Conservation (phyloP, 2,329 filamentous ascomycete species). For the Neofusicoccum umdonicola region DNA sequence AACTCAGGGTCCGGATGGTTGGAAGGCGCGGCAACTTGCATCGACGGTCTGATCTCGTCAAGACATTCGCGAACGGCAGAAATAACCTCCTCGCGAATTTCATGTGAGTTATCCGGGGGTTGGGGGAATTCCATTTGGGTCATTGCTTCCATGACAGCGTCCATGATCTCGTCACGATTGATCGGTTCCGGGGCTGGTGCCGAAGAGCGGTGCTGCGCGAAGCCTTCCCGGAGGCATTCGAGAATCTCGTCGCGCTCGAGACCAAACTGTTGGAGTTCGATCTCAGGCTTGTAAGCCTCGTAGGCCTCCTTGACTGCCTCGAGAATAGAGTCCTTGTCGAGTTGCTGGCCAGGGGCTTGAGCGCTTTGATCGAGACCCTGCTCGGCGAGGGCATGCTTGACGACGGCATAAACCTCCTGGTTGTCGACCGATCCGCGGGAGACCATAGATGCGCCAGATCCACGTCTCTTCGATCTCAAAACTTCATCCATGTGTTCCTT, state of each 20-base stretch:
- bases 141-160: slow-evolving; percentile 80
- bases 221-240: slow-evolving; percentile 78
- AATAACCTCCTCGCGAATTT: slow-evolving; percentile 80
- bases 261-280: slow-evolving; percentile 85
- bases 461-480: slow-evolving; percentile 70
- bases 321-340: slow-evolving; percentile 77
- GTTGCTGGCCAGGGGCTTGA: slow-evolving; percentile 24
- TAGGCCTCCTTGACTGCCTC: slow-evolving; percentile 85
- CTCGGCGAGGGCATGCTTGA: slow-evolving; percentile 70
- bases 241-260: slow-evolving; percentile 88
- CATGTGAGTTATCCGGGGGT: slow-evolving; percentile 64
- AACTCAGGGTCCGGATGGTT: slow-evolving; percentile 42
- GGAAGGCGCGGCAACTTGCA: slow-evolving; percentile 38
- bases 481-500: slow-evolving; percentile 80
- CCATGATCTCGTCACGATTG: slow-evolving; percentile 79
- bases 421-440: slow-evolving; percentile 69
- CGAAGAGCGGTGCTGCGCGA: slow-evolving; percentile 67
- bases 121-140: slow-evolving; percentile 75
- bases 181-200: slow-evolving; percentile 47
- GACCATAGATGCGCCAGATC: slow-evolving; percentile 59
- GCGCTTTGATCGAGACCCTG: slow-evolving; percentile 50
- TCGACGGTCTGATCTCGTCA: slow-evolving; percentile 68
- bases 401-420: slow-evolving; percentile 80
- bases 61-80: slow-evolving; percentile 81
- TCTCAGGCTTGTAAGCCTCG: slow-evolving; percentile 92